Base-by-base conservation (phyloP, 2,329 filamentous ascomycete species). In the Cordyceps militaris region DNA sequence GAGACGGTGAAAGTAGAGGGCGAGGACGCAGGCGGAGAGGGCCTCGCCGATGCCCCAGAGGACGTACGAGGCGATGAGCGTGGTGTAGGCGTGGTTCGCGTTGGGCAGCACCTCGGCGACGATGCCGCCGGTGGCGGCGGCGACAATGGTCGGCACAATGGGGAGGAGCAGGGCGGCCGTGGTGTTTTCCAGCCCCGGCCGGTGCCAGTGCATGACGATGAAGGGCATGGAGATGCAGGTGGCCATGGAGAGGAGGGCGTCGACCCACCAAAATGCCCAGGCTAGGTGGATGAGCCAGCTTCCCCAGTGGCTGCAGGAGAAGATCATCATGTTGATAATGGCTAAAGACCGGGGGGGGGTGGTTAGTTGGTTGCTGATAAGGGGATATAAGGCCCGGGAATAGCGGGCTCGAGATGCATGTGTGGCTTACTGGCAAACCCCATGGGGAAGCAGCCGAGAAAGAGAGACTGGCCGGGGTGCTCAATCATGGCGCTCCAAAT, bases 401-500 rank as follows among this genome's bases (percentile, higher is more conserved):
- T 21, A 36, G 21, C 21, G 24, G 49, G 26, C 3, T 7, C 42
- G 8, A 66, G 3, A 6, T 11, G 30, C 11, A 11, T 32, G 30
- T 32, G 30, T 32, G 30, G 4, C 69, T 60, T 61, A 74, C 72
- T 88, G 0, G 84, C 81, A 59, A 89, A 79, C 0, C 79, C 85
- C 83, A 89, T 88, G 0, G 85, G 85, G 32, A 87, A 79, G 0
- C 83, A 86, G 0, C 82, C 86, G 3, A 90, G 71, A 62, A 89
- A 90, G 55, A 90, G 74, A 1, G 82, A 85, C 65, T 90, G 84
- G 1, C 78, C 79, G 0, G 84, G 85, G 66, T 90, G 83, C 2
- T 74, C 71, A 36, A 89, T 78, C 85, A 90, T 87, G 16, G 79
- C 81, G 0, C 59, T 65, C 79, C 85, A 89, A 30, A 88, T 83